Evolutionary conservation across 306 rosid species (phyloP), one percentile per base, ranked within the genome.

Genomic region (Trifolium subterraneum): DNA sequence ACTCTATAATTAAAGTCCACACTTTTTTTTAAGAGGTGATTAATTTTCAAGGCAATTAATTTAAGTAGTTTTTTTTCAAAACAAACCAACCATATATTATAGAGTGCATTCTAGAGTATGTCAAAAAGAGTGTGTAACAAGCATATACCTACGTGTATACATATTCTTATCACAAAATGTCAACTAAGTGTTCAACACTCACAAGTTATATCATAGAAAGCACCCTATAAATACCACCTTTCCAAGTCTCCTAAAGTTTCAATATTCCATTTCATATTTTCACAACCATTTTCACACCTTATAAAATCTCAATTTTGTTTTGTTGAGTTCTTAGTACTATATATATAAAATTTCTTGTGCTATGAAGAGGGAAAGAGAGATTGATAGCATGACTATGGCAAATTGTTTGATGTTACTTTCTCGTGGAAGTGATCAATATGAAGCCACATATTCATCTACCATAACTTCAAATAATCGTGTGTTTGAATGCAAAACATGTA

Each of bases 401-500:
- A 91, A 91, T 78, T 94, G 83, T 72, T 77, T 94, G 91, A 94
- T 89, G 97, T 27, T 94, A 41, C 96, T 94, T 11, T 90, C 98
- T 41, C 85, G 88, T 3, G 85, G 87, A 19, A 63, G 78, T 55
- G 71, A 65, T 16, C 31, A 69, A 23, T 64, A 66, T 61, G 79
- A 75, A 25, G 84, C 78, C 12, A 68, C 74, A 11, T 60, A 35
- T 6, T 55, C 80, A n/a, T 47, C 71, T 19, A 70, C 14, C 3
- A 71, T 29, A 4, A 29, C 79, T 2, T 47, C 83, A 1, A 61
- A 73, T 19, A 44, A 13, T 69, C 89, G 95, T 3, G 93, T 94
- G 4, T 94, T 94, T 68, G 93, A 88, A 90, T 94, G 99, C 93
- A 91, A 92, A 78, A 94, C 99, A 0, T 94, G 99, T 51, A 87